phyloP scores from a whole-genome alignment of 1,139 yeast genomes.

The Kurtzmaniella quercitrusa region DNA sequence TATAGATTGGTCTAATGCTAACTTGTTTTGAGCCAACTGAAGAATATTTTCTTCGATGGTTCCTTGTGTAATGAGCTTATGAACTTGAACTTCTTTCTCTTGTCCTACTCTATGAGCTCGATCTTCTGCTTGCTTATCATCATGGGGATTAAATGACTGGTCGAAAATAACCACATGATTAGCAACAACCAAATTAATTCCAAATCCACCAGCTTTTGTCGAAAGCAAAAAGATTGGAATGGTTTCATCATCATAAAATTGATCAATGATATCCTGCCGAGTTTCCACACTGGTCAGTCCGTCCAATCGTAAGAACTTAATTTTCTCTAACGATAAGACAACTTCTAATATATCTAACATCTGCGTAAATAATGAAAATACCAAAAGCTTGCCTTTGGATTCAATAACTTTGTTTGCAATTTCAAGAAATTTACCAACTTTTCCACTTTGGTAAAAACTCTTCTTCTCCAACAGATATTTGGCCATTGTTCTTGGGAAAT shows the following conservation, averaged over 20 bases:
- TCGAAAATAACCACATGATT: conserved; percentile 89
- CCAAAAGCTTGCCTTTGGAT: conserved; percentile 67
- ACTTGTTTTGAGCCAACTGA: conserved; percentile 82
- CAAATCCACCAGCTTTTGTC: conserved; percentile 98
- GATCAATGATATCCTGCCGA: conserved; percentile 88
- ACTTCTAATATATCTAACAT: conserved; percentile 82
- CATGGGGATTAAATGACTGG: conserved; percentile 95
- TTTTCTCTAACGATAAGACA: conserved; percentile 60
- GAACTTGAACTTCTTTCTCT: conserved; percentile 78
- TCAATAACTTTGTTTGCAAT: conserved; percentile 57
- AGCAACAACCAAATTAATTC: conserved; percentile 94
- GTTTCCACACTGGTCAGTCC: conserved; percentile 93
- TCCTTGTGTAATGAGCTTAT: conserved; percentile 65
- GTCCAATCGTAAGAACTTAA: conserved; percentile 80
- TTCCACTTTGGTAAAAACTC: conserved; percentile 74
- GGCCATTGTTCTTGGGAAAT: conserved; percentile 64
- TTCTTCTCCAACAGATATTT: conserved; percentile 51
- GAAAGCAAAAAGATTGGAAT: conserved; percentile 86
- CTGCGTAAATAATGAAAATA: conserved; percentile 91
- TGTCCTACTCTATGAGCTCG: conserved; percentile 98
- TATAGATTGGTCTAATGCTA: conserved; percentile 77
- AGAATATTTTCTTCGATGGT: conserved; percentile 89
- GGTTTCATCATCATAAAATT: conserved; percentile 74
- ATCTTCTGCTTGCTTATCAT: conserved; percentile 97
- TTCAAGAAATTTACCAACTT: conserved; percentile 53